Percentiles rank a stretch among this genome's conserved stretches.
Evolutionary conservation across 768 basidiomycete genomes (phyloP).

Genomic region (Amanita inopinata): DNA sequence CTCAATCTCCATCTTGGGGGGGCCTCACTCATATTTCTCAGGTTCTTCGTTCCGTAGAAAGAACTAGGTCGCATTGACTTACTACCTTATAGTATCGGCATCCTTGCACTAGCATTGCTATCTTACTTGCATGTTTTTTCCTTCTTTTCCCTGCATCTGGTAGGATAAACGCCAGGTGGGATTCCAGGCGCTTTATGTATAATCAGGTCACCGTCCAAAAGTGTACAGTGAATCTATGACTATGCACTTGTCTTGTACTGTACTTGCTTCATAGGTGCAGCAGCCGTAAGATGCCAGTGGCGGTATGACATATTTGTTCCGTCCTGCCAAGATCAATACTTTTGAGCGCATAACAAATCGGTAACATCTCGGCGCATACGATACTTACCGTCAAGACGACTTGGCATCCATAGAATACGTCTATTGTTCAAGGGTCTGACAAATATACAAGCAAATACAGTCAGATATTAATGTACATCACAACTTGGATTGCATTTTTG

Average conservation of each 20-base stretch:
- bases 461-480: conserved; percentile 13
- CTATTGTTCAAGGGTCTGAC: background rate
- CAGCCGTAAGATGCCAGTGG: too few species aligned
- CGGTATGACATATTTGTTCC: too few species aligned
- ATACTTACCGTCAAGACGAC: too few species aligned
- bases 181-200: conserved; percentile 6
- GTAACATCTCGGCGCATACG: too few species aligned
- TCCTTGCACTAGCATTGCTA: conserved; percentile 7
- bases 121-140: conserved; percentile 6
- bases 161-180: background rate
- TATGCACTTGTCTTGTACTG: background rate
- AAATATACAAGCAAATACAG: background rate
- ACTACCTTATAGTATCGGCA: conserved; percentile 12
- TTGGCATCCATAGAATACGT: too few species aligned
- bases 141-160: background rate
- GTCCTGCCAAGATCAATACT: too few species aligned
- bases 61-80: conserved; percentile 41
- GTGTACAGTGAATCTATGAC: background rate
- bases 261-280: too few species aligned
- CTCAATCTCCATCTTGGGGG: conserved; percentile 5
- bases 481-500: conserved; percentile 23
- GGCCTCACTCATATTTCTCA: conserved; percentile 21
- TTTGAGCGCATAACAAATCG: too few species aligned
- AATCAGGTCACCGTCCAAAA: conserved; percentile 2
- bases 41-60: conserved; percentile 98